Evolutionary conservation across 441 rosid species (phyloP), one percentile per base, ranked within the genome.

Genomic region (Pelargonium myrrhifolium): DNA sequence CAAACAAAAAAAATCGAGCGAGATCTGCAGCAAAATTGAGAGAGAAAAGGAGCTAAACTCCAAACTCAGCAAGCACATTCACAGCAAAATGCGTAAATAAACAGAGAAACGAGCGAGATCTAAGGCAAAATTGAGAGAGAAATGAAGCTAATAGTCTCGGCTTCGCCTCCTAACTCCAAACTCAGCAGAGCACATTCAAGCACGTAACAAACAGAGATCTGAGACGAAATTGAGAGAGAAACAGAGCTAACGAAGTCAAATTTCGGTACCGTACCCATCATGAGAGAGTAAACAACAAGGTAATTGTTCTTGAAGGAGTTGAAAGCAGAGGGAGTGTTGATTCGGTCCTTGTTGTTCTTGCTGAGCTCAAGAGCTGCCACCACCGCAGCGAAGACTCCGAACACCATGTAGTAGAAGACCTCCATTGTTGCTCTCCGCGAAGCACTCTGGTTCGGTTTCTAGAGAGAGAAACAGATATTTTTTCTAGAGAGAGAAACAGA

Each of bases 271-370:
- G 61, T 80, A 89, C 90, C 92, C 96, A 87, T 89, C 96, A 89
- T 89, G 72, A 89, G 87, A 65, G 96, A 89, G 82, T 87, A 89
- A 67, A 85, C 92, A 43, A 89, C 11, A 56, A 89, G 90, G 74
- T 89, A 89, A 72, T 87, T 87, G 79, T 87, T 86, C 84, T 89
- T 89, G 86, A 89, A 87, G 64, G 93, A 78, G 71, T 77, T 82
- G 86, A 89, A 89, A 64, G 88, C 79, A 15, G 93, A 47, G 7
- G 93, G 74, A 2, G 90, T 84, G 73, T 68, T 87, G 87, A 83
- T 82, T 67, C 90, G 80, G 73, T 89, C 96, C 63, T 82, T 85
- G 80, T 65, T 83, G 63, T 62, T 77, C 76, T 85, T 89, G 79
- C 87, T 89, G 0, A 89, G 76, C 82, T 89, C 90, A 21, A 82